Base-by-base conservation (phyloP, 768 basidiomycete genomes). In the Boletus subparvulus region DNA sequence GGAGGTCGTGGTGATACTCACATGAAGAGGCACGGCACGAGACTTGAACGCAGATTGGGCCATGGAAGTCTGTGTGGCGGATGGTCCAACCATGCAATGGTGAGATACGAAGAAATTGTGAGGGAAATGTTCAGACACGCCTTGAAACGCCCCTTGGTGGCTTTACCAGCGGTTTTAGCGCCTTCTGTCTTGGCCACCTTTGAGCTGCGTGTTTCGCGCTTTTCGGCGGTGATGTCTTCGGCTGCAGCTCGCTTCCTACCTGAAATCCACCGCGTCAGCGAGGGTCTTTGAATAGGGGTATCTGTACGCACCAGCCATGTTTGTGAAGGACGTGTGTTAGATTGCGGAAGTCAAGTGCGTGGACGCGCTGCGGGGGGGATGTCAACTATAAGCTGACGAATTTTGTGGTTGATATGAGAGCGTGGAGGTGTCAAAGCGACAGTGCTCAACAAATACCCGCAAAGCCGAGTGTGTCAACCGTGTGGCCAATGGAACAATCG, bases 21-120 rank as follows among this genome's bases (percentile, higher is more conserved):
- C 74, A 62, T 91, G 84, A 9, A 93, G 70, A 3, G 91, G 88
- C 16, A 83, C 71, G 9, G 90, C 90, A 54, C 79, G 80, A n/a
- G 78, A 72, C 62, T 81, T 85, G 75, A 90, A 90, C 11, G 73
- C 67, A 2, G 80, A 73, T 1, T 78, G 73, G 6, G 81, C 70
- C 44, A 86, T 67, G 37, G 74, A 74, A 0, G 78, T 69, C 82
- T 85, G 65, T 19, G 50, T 47, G 14, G 36, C 37, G 30, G 41
- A 40, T 30, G 14, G 47, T 43, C 24, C 14, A 24, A 46, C 37
- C 45, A 49, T 47, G 48, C 47, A 48, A 49, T 41, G 1, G 46
- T 52, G 44, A 57, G 55, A 21, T 36, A n/a, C 41, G 48, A 42
- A 21, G 39, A 7, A 30, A 26, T 36, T 14, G 28, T 7, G 58